Evolutionary conservation across 2,329 filamentous ascomycete genomes (phyloP).

Genomic region (Diaporthe sp.): DNA sequence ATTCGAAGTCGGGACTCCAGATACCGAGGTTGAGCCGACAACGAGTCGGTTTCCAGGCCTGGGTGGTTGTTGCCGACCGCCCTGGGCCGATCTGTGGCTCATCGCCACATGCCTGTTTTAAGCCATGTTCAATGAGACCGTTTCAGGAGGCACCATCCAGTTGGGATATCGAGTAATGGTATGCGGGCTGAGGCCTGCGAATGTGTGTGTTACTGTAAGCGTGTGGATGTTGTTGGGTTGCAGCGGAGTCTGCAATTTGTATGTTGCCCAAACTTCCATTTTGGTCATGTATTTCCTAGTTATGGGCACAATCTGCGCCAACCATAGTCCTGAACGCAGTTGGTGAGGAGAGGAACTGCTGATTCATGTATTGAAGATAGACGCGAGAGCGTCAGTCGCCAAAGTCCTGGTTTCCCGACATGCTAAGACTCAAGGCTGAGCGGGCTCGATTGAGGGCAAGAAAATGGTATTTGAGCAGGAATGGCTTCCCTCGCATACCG

Average conservation of each 20-base stretch:
- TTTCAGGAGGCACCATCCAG: neutral
- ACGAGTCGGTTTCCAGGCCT: neutral
- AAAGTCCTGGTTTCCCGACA: neutral
- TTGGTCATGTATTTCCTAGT: neutral
- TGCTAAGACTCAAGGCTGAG: neutral
- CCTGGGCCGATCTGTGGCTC: neutral
- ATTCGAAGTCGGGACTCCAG: neutral
- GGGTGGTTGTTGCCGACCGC: slow-evolving; percentile 11
- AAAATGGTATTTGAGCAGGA: neutral
- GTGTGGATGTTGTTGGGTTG: neutral
- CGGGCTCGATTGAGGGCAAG: neutral
- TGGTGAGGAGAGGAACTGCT: neutral
- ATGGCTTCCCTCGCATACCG: neutral
- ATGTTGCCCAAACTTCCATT: neutral
- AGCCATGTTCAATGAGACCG: neutral
- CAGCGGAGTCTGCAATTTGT: neutral
- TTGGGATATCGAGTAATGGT: neutral
- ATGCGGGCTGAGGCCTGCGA: neutral
- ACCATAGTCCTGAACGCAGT: too few species aligned
- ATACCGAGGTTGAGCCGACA: neutral
- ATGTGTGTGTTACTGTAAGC: neutral
- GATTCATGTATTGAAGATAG: neutral
- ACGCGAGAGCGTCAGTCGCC: neutral
- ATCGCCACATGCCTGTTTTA: neutral
- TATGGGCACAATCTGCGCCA: neutral